These are phyloP conservation scores for Aspergillus coremiiformis DNA, from an alignment of 495 filamentous ascomycete species.

Conservation along the genomic window DNA sequence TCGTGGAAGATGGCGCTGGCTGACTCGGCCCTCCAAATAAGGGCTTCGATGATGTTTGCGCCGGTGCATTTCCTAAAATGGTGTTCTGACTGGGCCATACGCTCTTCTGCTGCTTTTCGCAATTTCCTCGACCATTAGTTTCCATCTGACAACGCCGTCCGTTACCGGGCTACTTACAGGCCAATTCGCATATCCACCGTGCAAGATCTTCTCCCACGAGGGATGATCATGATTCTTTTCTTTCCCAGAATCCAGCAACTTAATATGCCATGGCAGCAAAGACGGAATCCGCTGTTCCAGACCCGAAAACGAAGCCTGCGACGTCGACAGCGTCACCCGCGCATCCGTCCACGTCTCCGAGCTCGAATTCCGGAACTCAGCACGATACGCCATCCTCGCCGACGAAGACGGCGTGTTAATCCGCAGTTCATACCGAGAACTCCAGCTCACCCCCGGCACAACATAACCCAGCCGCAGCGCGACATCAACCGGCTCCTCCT, in stretches of 20 bases:
- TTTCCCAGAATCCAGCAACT: slow-evolving; percentile 19
- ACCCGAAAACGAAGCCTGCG: slow-evolving; percentile 56
- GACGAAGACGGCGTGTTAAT: slow-evolving; percentile 50
- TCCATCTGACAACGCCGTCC: not conserved
- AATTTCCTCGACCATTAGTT: not conserved
- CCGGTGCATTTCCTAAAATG: not conserved
- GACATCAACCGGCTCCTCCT: slow-evolving; percentile 17
- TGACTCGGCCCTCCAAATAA: too few species aligned
- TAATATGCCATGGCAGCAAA: slow-evolving; percentile 54
- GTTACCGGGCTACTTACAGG: not conserved
- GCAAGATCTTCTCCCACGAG: slow-evolving; percentile 14
- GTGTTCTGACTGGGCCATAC: too few species aligned
- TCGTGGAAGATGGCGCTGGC: too few species aligned
- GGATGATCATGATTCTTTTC: slow-evolving; percentile 1
- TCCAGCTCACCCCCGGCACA: slow-evolving; percentile 54
- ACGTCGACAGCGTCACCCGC: slow-evolving; percentile 59
- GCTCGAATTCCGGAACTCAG: slow-evolving; percentile 56
- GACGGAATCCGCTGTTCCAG: slow-evolving; percentile 51
- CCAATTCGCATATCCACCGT: not conserved
- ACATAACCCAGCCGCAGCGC: slow-evolving; percentile 55
- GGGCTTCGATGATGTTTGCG: not conserved
- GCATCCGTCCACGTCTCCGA: slow-evolving; percentile 63
- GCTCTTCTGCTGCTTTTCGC: too few species aligned
- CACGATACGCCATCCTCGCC: slow-evolving; percentile 54
- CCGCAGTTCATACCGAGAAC: slow-evolving; percentile 56